These are phyloP conservation scores for Cordyceps cateniannulata DNA, from an alignment of 2,329 filamentous ascomycete species.

Conservation along the genomic window DNA sequence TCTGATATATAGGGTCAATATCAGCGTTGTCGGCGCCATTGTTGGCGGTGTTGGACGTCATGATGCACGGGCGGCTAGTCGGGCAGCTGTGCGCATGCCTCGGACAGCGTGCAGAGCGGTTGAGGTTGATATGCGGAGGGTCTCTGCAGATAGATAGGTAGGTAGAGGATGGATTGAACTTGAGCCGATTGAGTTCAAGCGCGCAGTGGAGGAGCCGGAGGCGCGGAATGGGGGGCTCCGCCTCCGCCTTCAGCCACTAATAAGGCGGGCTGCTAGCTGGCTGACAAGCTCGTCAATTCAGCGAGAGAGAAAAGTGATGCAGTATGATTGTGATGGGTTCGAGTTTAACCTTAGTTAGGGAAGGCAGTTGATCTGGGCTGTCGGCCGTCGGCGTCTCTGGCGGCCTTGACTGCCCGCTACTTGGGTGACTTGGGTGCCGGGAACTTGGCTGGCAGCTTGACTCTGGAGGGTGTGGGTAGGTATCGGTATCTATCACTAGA, in stretches of 20 bases:
- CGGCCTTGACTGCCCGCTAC: too few species aligned
- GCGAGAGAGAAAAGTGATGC: too few species aligned
- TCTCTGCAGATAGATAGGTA: background rate
- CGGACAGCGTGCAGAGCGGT: background rate
- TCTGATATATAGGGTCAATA: slow-evolving; percentile 62
- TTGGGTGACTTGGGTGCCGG: too few species aligned
- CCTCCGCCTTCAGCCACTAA: background rate
- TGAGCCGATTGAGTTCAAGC: slow-evolving; percentile 6
- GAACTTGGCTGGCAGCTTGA: too few species aligned
- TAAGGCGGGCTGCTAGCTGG: background rate
- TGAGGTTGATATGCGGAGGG: slow-evolving; percentile 1
- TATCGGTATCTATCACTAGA: too few species aligned
- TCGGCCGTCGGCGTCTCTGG: too few species aligned
- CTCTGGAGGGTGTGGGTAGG: too few species aligned
- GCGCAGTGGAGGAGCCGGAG: background rate
- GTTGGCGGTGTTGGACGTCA: slow-evolving; percentile 29
- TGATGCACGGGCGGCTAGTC: slow-evolving; percentile 7
- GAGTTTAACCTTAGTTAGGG: too few species aligned
- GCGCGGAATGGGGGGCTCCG: slow-evolving; percentile 3
- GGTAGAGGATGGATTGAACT: background rate
- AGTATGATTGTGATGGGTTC: too few species aligned
- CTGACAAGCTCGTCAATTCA: too few species aligned
- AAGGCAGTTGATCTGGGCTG: too few species aligned
- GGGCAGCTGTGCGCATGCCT: slow-evolving; percentile 5
- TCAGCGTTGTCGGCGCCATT: slow-evolving; percentile 23